Conservation (phyloP, 345 rosid species). For the Eucalyptus victrix region DNA sequence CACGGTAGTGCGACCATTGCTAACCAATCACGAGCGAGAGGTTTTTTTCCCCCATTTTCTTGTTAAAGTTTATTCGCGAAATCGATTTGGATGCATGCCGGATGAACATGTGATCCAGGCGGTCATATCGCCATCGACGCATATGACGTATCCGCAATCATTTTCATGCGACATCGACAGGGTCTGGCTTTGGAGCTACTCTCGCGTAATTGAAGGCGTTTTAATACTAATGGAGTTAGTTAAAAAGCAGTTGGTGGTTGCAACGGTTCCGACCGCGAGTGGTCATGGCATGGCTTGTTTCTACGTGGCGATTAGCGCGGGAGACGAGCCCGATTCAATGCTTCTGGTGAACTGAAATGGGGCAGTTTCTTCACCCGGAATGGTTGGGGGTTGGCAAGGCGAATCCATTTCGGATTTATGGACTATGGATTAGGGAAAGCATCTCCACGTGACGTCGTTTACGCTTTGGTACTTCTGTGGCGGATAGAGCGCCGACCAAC, state of each 20-base stretch:
- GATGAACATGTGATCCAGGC: background rate
- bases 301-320: background rate
- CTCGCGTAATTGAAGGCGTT: background rate
- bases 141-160: background rate
- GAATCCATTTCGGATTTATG: background rate
- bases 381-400: background rate
- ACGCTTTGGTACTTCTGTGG: background rate
- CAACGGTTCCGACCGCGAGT: background rate
- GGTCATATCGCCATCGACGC: background rate
- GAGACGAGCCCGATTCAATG: background rate
- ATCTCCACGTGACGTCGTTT: background rate
- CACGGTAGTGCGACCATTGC: background rate
- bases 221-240: background rate
- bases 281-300: background rate
- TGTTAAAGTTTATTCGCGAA: background rate
- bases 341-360: background rate
- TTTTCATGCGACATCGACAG: background rate
- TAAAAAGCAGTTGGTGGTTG: background rate
- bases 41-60: fast-evolving
- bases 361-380: background rate
- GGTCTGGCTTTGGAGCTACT: background rate
- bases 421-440: background rate
- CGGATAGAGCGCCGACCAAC: background rate
- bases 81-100: background rate
- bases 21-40: background rate